A percentile compares a stretch with the other conserved stretches of the same genome.
phyloP scores from a whole-genome alignment of 176 grass and related monocot species.

The Juncus effusus region DNA sequence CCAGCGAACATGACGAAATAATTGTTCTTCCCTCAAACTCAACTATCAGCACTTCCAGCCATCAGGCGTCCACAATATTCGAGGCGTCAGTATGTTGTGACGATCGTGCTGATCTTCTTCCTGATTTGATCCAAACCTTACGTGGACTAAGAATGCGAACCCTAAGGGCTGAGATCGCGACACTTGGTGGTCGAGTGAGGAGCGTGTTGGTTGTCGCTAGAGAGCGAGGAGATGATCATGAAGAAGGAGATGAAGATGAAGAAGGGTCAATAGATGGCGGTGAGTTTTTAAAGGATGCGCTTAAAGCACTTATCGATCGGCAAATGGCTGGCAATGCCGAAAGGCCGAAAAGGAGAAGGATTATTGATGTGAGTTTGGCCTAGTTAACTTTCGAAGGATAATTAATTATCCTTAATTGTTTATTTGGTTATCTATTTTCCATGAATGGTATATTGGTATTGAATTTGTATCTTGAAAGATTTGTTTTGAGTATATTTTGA shows the following conservation, averaged over 20 bases:
- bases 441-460: slow-evolving; percentile 1
- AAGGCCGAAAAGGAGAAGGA: slow-evolving; percentile 66
- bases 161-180: slow-evolving; percentile 89
- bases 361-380: slow-evolving; percentile 56
- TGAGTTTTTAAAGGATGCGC: slow-evolving; percentile 57
- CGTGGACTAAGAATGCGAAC: slow-evolving; percentile 66
- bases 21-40: slow-evolving; percentile 45
- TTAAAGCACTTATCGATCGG: slow-evolving; percentile 56
- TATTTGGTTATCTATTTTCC: slow-evolving; percentile 16
- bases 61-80: slow-evolving; percentile 37
- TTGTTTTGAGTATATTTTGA: slow-evolving; percentile 4
- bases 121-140: slow-evolving; percentile 84
- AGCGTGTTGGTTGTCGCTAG: slow-evolving; percentile 76
- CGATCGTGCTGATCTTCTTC: slow-evolving; percentile 84
- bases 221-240: slow-evolving; percentile 20
- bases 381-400: neutral
- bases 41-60: slow-evolving; percentile 20
- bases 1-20: slow-evolving; percentile 85
- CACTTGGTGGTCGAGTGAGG: slow-evolving; percentile 81
- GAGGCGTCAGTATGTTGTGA: slow-evolving; percentile 87
- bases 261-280: slow-evolving; percentile 13
- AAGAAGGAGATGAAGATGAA: slow-evolving; percentile 9
- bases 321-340: slow-evolving; percentile 36
- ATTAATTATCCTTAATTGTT: slow-evolving; percentile 6
- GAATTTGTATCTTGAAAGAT: neutral